A percentile compares a stretch with the other conserved stretches of the same genome.
These are phyloP conservation scores for Termitomyces titanicus DNA, from an alignment of 768 basidiomycete species.

Conservation along the genomic window DNA sequence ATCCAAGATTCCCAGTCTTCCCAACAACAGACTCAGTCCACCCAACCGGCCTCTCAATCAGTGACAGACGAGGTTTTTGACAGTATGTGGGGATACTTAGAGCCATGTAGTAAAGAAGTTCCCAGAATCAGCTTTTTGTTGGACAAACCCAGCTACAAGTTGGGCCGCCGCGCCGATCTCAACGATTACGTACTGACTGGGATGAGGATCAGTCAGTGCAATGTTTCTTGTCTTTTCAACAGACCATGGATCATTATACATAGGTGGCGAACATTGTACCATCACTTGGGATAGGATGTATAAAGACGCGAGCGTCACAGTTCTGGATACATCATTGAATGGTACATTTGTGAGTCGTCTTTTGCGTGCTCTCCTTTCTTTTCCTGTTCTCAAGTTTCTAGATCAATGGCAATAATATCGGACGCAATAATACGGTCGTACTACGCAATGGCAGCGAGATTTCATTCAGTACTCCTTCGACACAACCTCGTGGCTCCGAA, in stretches of 20 bases:
- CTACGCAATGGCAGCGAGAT: slow-evolving; percentile 82
- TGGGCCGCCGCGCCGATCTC: slow-evolving; percentile 47
- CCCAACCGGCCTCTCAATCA: slow-evolving; percentile 39
- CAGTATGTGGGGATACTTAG: slow-evolving; percentile 68
- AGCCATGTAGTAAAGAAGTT: slow-evolving; percentile 52
- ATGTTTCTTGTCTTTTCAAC: neutral
- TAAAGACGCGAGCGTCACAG: slow-evolving; percentile 36
- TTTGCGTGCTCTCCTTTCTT: neutral
- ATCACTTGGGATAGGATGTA: slow-evolving; percentile 59
- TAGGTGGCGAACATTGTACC: slow-evolving; percentile 55
- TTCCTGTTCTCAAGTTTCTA: slow-evolving; percentile 20
- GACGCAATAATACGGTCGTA: slow-evolving; percentile 22
- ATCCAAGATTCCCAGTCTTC: slow-evolving; percentile 17
- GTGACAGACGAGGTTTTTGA: slow-evolving; percentile 21
- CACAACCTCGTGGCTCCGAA: slow-evolving; percentile 42
- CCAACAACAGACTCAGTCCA: slow-evolving; percentile 32
- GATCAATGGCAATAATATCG: slow-evolving; percentile 65
- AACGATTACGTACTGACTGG: slow-evolving; percentile 57
- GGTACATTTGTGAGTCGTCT: slow-evolving; percentile 59
- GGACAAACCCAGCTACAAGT: slow-evolving; percentile 36
- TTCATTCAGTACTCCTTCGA: slow-evolving; percentile 64
- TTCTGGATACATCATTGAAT: slow-evolving; percentile 62
- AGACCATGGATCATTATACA: neutral
- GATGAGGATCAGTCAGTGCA: slow-evolving; percentile 65
- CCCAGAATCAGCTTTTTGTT: slow-evolving; percentile 63